Evolutionary conservation across 2,329 filamentous ascomycete species (phyloP).

Genomic region (Ascochyta rabiei): DNA sequence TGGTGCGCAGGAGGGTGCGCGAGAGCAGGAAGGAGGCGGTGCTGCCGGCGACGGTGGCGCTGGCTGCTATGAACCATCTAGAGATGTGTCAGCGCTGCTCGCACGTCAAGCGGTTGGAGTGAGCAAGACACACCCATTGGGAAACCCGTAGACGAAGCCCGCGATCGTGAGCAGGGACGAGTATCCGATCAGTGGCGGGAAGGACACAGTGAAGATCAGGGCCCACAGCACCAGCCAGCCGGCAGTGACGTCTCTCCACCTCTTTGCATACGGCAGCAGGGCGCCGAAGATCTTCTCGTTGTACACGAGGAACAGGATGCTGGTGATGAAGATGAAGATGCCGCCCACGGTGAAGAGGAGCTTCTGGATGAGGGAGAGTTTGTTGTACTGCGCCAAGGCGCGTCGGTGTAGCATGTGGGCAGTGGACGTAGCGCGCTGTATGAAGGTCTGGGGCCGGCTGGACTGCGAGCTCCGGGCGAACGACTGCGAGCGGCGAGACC

Average conservation of each 20-base stretch:
- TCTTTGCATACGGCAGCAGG: slow-evolving; percentile 73
- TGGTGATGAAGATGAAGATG: slow-evolving; percentile 60
- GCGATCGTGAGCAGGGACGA: slow-evolving; percentile 74
- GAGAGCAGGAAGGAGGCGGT: slow-evolving; percentile 80
- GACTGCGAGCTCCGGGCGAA: slow-evolving; percentile 47
- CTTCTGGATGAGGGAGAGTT: slow-evolving; percentile 66
- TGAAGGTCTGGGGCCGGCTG: slow-evolving; percentile 36
- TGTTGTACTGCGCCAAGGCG: slow-evolving; percentile 58
- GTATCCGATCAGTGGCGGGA: slow-evolving; percentile 89
- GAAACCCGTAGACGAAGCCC: slow-evolving; percentile 74
- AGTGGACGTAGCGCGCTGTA: slow-evolving; percentile 51
- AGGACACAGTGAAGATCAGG: slow-evolving; percentile 76
- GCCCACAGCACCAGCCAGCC: slow-evolving; percentile 79
- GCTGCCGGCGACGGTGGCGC: slow-evolving; percentile 78
- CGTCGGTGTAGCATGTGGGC: slow-evolving; percentile 55
- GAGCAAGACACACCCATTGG: slow-evolving; percentile 66
- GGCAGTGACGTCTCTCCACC: slow-evolving; percentile 74
- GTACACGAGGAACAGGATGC: slow-evolving; percentile 75
- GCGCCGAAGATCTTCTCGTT: slow-evolving; percentile 79
- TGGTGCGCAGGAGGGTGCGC: slow-evolving; percentile 75
- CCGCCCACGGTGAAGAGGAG: slow-evolving; percentile 61
- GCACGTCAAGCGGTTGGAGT: slow-evolving; percentile 28
- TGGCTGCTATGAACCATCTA: slow-evolving; percentile 83
- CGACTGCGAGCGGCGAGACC: slow-evolving; percentile 54
- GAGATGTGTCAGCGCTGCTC: slow-evolving; percentile 8